Conservation (phyloP, 1,139 yeast genomes). For the Suhomyces taliae region DNA sequence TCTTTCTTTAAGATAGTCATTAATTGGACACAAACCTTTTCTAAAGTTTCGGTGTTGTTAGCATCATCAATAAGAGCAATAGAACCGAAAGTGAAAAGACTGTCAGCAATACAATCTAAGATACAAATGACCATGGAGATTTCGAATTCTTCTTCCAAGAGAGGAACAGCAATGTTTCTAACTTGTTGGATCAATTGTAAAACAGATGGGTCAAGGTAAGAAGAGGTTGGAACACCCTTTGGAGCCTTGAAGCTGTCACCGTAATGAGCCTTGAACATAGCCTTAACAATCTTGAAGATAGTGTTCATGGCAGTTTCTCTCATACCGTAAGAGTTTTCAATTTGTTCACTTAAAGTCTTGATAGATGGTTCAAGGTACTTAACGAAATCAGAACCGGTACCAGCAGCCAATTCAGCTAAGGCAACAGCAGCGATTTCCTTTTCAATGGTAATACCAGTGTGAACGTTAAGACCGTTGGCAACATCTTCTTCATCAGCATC, state of each 20-base stretch:
- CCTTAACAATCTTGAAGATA: slow-evolving; percentile 78
- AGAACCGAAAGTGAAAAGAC: slow-evolving; percentile 73
- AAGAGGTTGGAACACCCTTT: slow-evolving; percentile 68
- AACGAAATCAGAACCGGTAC: slow-evolving; percentile 78
- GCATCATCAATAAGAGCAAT: slow-evolving; percentile 62
- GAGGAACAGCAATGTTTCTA: slow-evolving; percentile 62
- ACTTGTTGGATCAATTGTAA: slow-evolving; percentile 63
- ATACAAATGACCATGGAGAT: slow-evolving; percentile 76
- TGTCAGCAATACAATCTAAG: slow-evolving; percentile 72
- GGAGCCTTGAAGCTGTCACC: slow-evolving; percentile 58
- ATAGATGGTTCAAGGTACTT: slow-evolving; percentile 76
- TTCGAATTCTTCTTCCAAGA: slow-evolving; percentile 79
- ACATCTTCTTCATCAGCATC: slow-evolving; percentile 54
- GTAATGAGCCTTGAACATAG: slow-evolving; percentile 62
- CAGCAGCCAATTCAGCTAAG: slow-evolving; percentile 81
- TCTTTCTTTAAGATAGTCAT: slow-evolving; percentile 73
- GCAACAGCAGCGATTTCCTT: slow-evolving; percentile 97
- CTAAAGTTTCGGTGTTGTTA: slow-evolving; percentile 59
- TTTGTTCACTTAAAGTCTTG: slow-evolving; percentile 65
- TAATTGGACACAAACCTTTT: slow-evolving; percentile 66
- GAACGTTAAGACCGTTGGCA: slow-evolving; percentile 74
- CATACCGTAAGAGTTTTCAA: slow-evolving; percentile 86
- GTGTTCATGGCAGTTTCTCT: slow-evolving; percentile 83
- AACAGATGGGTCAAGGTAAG: slow-evolving; percentile 59
- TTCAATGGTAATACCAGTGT: slow-evolving; percentile 94